These are phyloP conservation scores for Aquilaria yunnanensis DNA, from an alignment of 345 rosid species.

Conservation along the genomic window DNA sequence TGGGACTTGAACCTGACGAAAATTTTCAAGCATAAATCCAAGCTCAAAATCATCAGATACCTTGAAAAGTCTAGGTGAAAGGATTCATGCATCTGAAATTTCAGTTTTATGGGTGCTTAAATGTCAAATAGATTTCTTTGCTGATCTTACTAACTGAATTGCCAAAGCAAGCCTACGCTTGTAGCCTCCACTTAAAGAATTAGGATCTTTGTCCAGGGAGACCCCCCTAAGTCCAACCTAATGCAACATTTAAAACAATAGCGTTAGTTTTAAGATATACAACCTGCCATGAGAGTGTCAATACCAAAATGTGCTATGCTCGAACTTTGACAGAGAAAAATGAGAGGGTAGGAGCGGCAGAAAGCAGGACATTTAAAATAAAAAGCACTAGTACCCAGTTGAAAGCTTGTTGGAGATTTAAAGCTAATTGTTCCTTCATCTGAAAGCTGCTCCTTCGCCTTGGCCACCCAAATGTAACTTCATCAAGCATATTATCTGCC, in stretches of 20 bases:
- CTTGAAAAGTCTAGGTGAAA: neutral
- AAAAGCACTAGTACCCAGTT: constrained; percentile 53
- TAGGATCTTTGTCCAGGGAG: constrained; percentile 81
- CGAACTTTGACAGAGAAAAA: neutral
- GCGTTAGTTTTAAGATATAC: neutral
- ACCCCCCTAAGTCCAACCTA: constrained; percentile 85
- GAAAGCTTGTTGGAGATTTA: constrained; percentile 79
- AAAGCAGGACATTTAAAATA: constrained; percentile 1
- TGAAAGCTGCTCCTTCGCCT: constrained; percentile 61
- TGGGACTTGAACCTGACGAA: constrained; percentile 72
- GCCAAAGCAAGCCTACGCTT: constrained; percentile 93
- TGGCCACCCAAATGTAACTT: constrained; percentile 92
- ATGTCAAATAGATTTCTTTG: constrained; percentile 2
- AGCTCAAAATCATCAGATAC: neutral
- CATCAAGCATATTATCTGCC: constrained; percentile 82
- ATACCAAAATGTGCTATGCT: too few relatives aligned
- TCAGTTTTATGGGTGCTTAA: neutral
- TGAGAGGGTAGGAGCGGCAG: constrained; percentile 1
- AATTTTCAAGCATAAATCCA: constrained; percentile 6
- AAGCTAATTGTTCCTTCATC: constrained; percentile 54
- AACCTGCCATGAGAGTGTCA: too few relatives aligned
- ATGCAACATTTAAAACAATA: constrained; percentile 13
- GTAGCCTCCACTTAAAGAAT: constrained; percentile 87
- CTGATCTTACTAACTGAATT: constrained; percentile 65
- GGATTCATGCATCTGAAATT: neutral